A percentile compares a stretch with the other conserved stretches of the same genome.
Conservation (phyloP, 2,329 filamentous ascomycete genomes). For the Colletotrichum liriopes region DNA sequence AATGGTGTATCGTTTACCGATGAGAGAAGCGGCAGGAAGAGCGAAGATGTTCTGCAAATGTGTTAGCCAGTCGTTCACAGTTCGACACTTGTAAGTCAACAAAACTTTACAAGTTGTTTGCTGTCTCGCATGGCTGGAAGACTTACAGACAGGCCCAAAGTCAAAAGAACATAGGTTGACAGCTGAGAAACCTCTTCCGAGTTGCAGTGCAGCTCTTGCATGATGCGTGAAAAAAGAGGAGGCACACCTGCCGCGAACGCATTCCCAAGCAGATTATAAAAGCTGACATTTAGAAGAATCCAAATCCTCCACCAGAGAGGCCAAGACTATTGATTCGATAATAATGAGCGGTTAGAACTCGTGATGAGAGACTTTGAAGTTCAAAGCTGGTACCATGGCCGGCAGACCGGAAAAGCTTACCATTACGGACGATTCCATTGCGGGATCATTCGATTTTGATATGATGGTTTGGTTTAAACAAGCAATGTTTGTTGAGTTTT, state of each 20-base stretch:
- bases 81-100: too few species aligned
- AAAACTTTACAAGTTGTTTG: not conserved
- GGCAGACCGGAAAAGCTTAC: not conserved
- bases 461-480: not conserved
- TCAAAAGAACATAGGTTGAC: slow-evolving; percentile 42
- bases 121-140: not conserved
- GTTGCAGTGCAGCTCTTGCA: slow-evolving; percentile 39
- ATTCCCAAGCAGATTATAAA: slow-evolving; percentile 45
- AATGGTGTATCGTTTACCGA: slow-evolving; percentile 46
- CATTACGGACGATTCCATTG: not conserved
- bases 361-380: not conserved
- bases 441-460: not conserved
- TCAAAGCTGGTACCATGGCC: too few species aligned
- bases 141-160: slow-evolving; percentile 44
- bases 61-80: not conserved
- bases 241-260: slow-evolving; percentile 42
- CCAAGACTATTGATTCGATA: slow-evolving; percentile 35
- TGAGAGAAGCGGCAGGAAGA: slow-evolving; percentile 37
- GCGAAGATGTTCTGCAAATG: slow-evolving; percentile 41
- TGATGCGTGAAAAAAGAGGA: slow-evolving; percentile 43
- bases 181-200: slow-evolving; percentile 41
- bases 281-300: slow-evolving; percentile 44
- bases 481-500: not conserved
- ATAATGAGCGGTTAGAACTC: too few species aligned
- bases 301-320: slow-evolving; percentile 43